Percentiles rank a stretch among this genome's conserved stretches.
These are phyloP conservation scores for Aspergillus biplanus DNA, from an alignment of 495 filamentous ascomycete genomes.

Conservation along the genomic window DNA sequence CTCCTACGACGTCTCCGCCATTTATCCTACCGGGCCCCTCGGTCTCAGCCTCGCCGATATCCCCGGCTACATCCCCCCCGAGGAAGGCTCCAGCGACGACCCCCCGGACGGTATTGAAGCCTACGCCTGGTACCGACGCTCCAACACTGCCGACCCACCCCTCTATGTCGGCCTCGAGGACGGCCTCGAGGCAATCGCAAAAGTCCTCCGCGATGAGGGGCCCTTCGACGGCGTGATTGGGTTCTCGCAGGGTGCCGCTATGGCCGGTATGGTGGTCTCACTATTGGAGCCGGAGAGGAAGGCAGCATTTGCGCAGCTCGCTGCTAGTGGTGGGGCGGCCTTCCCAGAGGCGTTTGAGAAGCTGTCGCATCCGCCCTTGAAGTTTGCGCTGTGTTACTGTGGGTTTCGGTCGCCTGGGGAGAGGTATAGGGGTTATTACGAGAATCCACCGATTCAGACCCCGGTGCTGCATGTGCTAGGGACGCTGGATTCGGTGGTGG, in stretches of 20 bases:
- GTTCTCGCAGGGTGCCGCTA: constrained; percentile 71
- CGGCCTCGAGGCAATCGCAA: constrained; percentile 63
- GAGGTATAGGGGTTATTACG: constrained; percentile 71
- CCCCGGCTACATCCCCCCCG: constrained; percentile 60
- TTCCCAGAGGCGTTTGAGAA: constrained; percentile 58
- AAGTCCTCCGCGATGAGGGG: constrained; percentile 58
- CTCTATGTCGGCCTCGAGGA: constrained; percentile 69
- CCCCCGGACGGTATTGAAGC: constrained; percentile 55
- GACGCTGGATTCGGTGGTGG: constrained; percentile 85
- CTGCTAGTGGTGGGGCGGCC: constrained; percentile 33
- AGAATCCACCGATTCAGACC: constrained; percentile 70
- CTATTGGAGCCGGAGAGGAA: constrained; percentile 65
- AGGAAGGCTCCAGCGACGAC: constrained; percentile 11
- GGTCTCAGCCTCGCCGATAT: constrained; percentile 69
- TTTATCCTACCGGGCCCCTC: constrained; percentile 57
- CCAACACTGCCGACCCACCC: constrained; percentile 43
- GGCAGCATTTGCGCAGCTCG: constrained; percentile 48
- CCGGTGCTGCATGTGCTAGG: constrained; percentile 83
- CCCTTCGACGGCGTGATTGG: constrained; percentile 76
- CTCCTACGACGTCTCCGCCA: constrained; percentile 53
- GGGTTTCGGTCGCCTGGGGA: constrained; percentile 73
- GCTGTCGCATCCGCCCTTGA: constrained; percentile 59
- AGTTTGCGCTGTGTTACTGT: constrained; percentile 78
- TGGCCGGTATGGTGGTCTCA: constrained; percentile 65
- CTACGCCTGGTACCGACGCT: constrained; percentile 87